Evolutionary conservation across 164 flowering plant species (phyloP).

Genomic region (Aristolochia fimbriata): DNA sequence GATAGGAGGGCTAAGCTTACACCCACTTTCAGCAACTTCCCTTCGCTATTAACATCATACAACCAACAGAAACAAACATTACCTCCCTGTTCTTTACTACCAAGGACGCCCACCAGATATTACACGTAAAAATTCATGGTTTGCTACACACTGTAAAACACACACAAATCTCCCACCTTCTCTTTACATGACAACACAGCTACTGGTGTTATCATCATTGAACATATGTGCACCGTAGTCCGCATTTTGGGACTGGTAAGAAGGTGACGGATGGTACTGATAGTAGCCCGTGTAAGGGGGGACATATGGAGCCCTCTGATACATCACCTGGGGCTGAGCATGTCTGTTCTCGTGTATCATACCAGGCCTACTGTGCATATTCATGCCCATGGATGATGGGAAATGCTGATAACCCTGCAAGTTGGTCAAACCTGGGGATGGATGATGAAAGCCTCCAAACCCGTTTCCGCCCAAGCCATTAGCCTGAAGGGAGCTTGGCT

Average conservation of each 20-base stretch:
- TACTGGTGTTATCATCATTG: constrained; percentile 52
- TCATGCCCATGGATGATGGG: constrained; percentile 30
- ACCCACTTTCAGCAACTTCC: no score
- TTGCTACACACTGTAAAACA: no score
- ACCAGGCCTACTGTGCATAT: constrained; percentile 15
- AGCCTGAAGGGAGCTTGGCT: constrained; percentile 22
- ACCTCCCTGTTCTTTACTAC: not conserved
- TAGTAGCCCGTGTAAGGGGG: constrained; percentile 47
- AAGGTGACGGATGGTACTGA: constrained; percentile 9
- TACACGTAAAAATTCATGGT: no score
- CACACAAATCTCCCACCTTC: no score
- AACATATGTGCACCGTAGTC: constrained; percentile 40
- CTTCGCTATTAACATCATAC: no score
- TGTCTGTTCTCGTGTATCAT: constrained; percentile 16
- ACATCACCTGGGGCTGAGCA: constrained; percentile 56
- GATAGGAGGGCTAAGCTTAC: no score
- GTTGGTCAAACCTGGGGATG: constrained; percentile 8
- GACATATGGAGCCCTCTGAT: constrained; percentile 39
- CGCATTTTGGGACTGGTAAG: constrained; percentile 12
- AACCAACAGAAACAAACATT: no score
- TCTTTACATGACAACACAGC: constrained; percentile 54
- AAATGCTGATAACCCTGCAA: constrained; percentile 11
- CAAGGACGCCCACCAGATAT: no score
- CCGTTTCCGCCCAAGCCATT: constrained; percentile 14
- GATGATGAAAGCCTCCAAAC: constrained; percentile 6